Base-by-base conservation (phyloP, 179 eudicot species). In the Silene vulgaris region DNA sequence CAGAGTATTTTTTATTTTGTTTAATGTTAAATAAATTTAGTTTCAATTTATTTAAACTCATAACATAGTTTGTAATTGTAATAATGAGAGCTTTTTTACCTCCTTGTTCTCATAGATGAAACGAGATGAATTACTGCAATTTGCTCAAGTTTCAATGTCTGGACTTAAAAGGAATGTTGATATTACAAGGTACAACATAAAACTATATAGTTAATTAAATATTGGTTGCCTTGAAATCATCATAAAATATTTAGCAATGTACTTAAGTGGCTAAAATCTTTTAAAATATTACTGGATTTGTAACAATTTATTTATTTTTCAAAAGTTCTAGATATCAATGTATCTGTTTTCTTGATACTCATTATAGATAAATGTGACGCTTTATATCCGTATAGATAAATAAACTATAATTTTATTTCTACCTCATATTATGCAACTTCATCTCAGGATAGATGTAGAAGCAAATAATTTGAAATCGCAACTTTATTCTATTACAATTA, bases 81-180 rank as follows among this genome's bases (percentile, higher is more conserved):
- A 8, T 66, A 26, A 16, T 28, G 40, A 3, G 8, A 9, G 0
- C 35, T 43, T 48, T 56, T 5, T 52, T 72, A 11, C 21, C 8
- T 13, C 23, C 54, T 50, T 50, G 2, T 26, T 3, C 23, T 69
- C 30, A 29, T 43, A 76, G 74, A 59, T 59, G 45, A 69, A 48
- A 43, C 79, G 74, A 6, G 79, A 69, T 45, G 79, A 76, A 76
- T 61, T 76, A 9, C 69, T 76, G 21, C 69, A 69, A 45, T 76
- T 57, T 76, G 74, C 74, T 37, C 79, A 69, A 76, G 50, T 7
- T 21, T 43, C 79, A 37, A 20, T 76, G 5, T 57, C 56, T 3
- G 79, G 79, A 28, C 61, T 76, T 2, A 76, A 76, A 70, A 23
- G 59, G 56, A 69, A 69, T 37, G 69, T 56, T 40, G 79, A 76